Base-by-base conservation (phyloP, 2,329 filamentous ascomycete genomes). In the Xylaria sp. region DNA sequence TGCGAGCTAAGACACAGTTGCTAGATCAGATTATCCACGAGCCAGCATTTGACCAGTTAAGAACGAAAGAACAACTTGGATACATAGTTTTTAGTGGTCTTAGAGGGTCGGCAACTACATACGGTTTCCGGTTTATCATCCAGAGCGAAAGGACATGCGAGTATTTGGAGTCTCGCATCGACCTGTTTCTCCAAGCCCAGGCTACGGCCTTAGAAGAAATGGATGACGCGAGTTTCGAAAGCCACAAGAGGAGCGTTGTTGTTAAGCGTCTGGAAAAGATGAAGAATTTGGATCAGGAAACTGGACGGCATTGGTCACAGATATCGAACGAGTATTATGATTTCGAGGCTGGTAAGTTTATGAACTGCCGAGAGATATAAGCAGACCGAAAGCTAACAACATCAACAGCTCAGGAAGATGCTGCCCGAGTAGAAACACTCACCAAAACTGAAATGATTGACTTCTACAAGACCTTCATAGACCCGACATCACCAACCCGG, bases 41-140 rank as follows among this genome's bases (percentile, higher is more conserved):
- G 82, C 94, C 94, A 3, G 92, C 92, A 9, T 99, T 98, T 78
- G 94, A 99, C 80, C 94, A 97, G 79, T 86, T 99, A 8, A 90
- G 96, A 59, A 98, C 96, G 52, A 98, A 98, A 81, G 95, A 99
- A 80, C 95, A 99, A 81, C 90, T 99, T 7, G 96, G 96, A 13
- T 99, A 99, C 75, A 93, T 99, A 62, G 95, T 99, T 0, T 97
- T 95, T 81, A 95, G 92, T 58, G 93, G 94, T 33, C 86, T 90
- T 12, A 86, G 91, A 48, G 87, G 88, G 62, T 89, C 92, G 64
- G 83, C 89, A n/a, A 94, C 92, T 0, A 95, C 92, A 0, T 91
- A 93, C 75, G 93, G 93, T 0, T 96, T 96, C 81, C 89, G 94
- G 6, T 92, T 99, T 72, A 88, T 98, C 70, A 94, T 99, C 36